These are phyloP conservation scores for Fusarium robinianum DNA, from an alignment of 2,329 filamentous ascomycete genomes.

Conservation along the genomic window DNA sequence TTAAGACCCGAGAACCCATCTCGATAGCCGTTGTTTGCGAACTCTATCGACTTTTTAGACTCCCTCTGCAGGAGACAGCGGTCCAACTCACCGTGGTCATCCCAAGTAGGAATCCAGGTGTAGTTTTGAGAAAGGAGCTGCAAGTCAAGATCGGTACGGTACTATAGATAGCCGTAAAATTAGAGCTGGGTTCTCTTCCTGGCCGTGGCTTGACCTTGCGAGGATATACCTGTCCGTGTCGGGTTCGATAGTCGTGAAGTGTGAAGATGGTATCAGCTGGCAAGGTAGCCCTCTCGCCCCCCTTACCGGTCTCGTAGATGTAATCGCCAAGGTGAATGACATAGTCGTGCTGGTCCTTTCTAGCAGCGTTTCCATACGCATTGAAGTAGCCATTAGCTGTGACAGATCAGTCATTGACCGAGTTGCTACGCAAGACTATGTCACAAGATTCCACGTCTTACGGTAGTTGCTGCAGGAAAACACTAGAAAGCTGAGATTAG, in stretches of 20 bases:
- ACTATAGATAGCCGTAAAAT: constrained; percentile 41
- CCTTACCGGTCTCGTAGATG: constrained; percentile 61
- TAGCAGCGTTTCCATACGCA: constrained; percentile 60
- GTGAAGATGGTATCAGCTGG: constrained; percentile 18
- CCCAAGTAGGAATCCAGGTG: constrained; percentile 53
- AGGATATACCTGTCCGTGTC: constrained; percentile 29
- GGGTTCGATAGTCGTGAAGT: constrained; percentile 49
- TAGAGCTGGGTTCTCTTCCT: fast-evolving
- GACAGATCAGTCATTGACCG: neutral
- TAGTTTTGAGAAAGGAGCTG: constrained; percentile 47
- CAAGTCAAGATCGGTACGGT: constrained; percentile 49
- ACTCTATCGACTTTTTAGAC: constrained; percentile 40
- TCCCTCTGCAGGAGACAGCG: fast-evolving
- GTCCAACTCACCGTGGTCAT: constrained; percentile 24
- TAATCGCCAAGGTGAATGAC: constrained; percentile 64
- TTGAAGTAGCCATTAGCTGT: constrained; percentile 58
- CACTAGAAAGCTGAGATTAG: constrained; percentile 65
- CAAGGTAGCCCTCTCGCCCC: constrained; percentile 35
- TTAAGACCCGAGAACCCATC: constrained; percentile 64
- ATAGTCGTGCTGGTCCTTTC: constrained; percentile 64
- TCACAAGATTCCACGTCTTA: neutral
- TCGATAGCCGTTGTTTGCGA: constrained; percentile 67
- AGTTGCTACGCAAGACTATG: too few species aligned
- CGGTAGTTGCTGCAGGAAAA: constrained; percentile 73
- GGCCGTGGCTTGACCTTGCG: fast-evolving